These are phyloP conservation scores for Coemansia nantahalensis DNA, from an alignment of 192 early-diverging fungal genomes.

Conservation along the genomic window DNA sequence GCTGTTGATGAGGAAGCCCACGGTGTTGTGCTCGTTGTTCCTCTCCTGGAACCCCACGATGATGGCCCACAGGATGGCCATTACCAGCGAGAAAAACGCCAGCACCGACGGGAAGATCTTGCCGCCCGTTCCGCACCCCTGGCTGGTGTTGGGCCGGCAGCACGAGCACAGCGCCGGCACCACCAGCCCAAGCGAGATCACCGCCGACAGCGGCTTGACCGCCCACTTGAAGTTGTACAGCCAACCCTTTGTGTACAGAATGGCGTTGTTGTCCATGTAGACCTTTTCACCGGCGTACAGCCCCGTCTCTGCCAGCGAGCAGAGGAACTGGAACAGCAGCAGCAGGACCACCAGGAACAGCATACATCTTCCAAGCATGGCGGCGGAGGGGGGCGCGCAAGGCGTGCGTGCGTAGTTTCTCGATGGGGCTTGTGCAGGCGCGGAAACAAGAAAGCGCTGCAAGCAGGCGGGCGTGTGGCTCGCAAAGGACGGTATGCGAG, in stretches of 20 bases:
- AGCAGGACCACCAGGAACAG: constrained; percentile 27
- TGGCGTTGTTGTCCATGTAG: constrained; percentile 39
- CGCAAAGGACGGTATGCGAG: too few relatives aligned
- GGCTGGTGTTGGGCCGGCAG: constrained; percentile 35
- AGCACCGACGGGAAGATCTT: constrained; percentile 25
- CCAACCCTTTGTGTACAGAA: constrained; percentile 48
- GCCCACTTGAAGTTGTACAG: constrained; percentile 54
- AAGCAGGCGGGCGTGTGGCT: too few relatives aligned
- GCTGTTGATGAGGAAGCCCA: constrained; percentile 16
- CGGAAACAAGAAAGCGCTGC: too few relatives aligned
- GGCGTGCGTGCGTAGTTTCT: too few relatives aligned
- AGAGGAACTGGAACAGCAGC: constrained; percentile 30
- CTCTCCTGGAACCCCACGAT: constrained; percentile 44
- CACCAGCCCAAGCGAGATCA: constrained; percentile 28
- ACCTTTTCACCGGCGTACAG: constrained; percentile 47
- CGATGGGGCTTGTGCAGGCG: too few relatives aligned
- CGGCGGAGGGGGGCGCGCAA: too few relatives aligned
- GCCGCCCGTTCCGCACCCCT: constrained; percentile 17
- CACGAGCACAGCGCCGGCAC: constrained; percentile 43
- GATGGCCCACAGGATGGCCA: constrained; percentile 49
- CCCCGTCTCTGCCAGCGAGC: constrained; percentile 45
- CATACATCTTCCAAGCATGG: constrained; percentile 29
- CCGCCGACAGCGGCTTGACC: constrained; percentile 44
- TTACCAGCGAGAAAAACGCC: constrained; percentile 31
- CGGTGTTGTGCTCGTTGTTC: constrained; percentile 23